Conservation (phyloP, 2,329 filamentous ascomycete genomes). For the Tolypocladium nubicola region DNA sequence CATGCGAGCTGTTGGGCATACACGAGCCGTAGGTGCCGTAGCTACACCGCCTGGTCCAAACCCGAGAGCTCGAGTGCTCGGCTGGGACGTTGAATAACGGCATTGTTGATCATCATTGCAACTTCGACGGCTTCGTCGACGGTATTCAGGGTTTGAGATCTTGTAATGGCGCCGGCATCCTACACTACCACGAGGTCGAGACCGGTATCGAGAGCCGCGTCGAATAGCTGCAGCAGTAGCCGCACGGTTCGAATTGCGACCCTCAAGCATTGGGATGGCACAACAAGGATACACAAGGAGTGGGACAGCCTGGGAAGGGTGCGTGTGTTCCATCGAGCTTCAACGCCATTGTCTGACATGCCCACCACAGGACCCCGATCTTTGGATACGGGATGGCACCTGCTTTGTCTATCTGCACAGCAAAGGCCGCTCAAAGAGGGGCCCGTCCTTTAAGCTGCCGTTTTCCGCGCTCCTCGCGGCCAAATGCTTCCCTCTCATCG, state of each 20-base stretch:
- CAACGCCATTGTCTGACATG: background rate
- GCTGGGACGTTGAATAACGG: background rate
- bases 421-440: constrained; percentile 52
- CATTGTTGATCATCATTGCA: background rate
- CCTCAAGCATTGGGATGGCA: constrained; percentile 8
- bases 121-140: background rate
- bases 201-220: background rate
- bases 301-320: constrained; percentile 6
- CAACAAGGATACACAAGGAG: background rate
- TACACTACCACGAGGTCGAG: background rate
- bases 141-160: background rate
- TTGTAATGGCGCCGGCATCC: background rate
- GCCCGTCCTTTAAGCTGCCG: constrained; percentile 58
- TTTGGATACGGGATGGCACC: constrained; percentile 59
- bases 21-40: background rate
- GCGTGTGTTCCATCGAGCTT: background rate
- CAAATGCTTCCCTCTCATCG: constrained; percentile 50
- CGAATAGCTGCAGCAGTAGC: background rate
- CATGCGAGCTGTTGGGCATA: background rate
- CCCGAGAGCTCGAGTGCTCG: background rate
- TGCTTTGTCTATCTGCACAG: constrained; percentile 60
- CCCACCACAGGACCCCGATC: constrained; percentile 51
- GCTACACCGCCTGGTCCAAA: background rate
- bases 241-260: background rate
- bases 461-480: constrained; percentile 45